Base-by-base conservation (phyloP, 1,139 yeast species). In the Pichiaceae sp. region DNA sequence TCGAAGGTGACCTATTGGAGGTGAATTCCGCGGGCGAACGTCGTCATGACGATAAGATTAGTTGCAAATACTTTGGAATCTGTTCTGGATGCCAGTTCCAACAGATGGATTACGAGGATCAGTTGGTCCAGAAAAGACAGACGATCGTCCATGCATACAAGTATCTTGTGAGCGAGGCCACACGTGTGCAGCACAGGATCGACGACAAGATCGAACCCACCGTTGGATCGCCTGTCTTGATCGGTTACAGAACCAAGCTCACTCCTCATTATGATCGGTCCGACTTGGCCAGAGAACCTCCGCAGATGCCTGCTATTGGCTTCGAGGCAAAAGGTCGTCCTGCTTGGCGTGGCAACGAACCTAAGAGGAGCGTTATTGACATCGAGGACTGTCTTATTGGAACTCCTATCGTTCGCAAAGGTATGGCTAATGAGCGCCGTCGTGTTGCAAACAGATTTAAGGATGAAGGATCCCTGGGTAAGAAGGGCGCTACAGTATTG, bases 81-180 rank as follows among this genome's bases (percentile, higher is more conserved):
- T 89, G 97, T 52, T 76, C 83, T 1, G 98, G 98, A 4, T 89
- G 97, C 57, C 98, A 91, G 59, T 86, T 78, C 57, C 98, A 91
- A 57, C 78, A 78, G 60, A 65, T 87, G 20, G 67, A 72, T 2
- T 91, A 91, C 56, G 68, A 68, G 0, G 70, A 76, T 35, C 97
- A 91, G 58, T 66, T 91, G 40, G 63, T 61, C 36, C 70, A 83
- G 53, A 91, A 91, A 59, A 70, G 74, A 42, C 64, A 74, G 26
- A 87, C 94, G 2, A 84, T 91, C 29, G 69, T 60, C 25, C 84
- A 85, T 53, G 98, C 98, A 1, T 91, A 78, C 63, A 73, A 74
- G 45, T 82, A 70, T 56, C 18, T 33, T 8, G 43, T 43, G 26
- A 34, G 33, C 11, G 34, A 42, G 15, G 30, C 21, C 20, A 14